A percentile compares a stretch with the other conserved stretches of the same genome.
These are phyloP conservation scores for Strobilomyces dryophilus DNA, from an alignment of 768 basidiomycete species.

Conservation along the genomic window DNA sequence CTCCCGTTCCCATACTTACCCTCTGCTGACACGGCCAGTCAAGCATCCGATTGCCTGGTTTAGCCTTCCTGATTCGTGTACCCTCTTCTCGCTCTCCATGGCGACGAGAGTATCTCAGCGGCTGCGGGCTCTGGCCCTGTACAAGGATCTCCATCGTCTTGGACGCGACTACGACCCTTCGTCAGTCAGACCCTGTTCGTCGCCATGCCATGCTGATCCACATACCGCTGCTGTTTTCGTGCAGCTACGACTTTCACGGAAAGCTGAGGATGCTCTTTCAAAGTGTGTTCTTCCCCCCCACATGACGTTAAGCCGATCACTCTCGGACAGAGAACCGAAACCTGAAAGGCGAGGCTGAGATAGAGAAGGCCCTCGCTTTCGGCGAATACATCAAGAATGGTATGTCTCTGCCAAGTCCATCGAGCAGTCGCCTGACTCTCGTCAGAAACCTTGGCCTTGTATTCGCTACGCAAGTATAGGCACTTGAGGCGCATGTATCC, in stretches of 20 bases:
- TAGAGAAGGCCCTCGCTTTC: slow-evolving; percentile 68
- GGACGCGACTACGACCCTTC: slow-evolving; percentile 80
- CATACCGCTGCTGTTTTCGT: not conserved
- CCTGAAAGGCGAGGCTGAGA: slow-evolving; percentile 63
- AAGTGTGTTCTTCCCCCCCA: slow-evolving; percentile 44
- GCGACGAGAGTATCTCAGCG: slow-evolving; percentile 46
- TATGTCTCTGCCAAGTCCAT: slow-evolving; percentile 27
- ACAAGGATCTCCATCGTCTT: slow-evolving; percentile 79
- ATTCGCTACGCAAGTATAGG: slow-evolving; percentile 79
- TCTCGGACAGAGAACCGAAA: slow-evolving; percentile 55
- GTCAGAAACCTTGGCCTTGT: slow-evolving; percentile 78
- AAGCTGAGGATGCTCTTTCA: slow-evolving; percentile 70
- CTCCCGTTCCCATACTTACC: too few species aligned
- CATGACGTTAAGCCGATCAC: not conserved
- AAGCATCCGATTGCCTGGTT: too few species aligned
- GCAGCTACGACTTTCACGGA: slow-evolving; percentile 74
- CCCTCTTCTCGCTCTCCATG: slow-evolving; percentile 33
- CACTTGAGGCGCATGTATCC: slow-evolving; percentile 74
- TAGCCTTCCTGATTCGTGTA: too few species aligned
- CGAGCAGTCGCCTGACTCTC: not conserved
- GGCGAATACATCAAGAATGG: slow-evolving; percentile 88
- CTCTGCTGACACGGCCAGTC: too few species aligned
- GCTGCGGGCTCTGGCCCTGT: slow-evolving; percentile 63
- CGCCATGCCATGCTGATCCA: slow-evolving; percentile 6
- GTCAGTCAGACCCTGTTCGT: slow-evolving; percentile 41